Base-by-base conservation (phyloP, 306 rosid genomes). In the Clitoria ternatea region DNA sequence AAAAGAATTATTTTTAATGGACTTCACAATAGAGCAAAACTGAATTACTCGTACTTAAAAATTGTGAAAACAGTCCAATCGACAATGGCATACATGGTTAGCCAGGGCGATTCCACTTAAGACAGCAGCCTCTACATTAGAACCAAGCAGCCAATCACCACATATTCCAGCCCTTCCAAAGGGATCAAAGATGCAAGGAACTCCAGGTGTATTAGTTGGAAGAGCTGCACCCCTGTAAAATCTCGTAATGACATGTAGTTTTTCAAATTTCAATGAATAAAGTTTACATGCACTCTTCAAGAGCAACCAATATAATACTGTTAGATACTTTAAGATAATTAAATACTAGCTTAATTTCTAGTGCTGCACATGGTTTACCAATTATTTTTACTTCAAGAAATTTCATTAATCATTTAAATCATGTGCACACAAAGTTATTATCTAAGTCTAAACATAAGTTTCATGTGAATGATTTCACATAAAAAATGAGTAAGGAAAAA, bases 111-210 rank as follows among this genome's bases (percentile, higher is more conserved):
- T 90, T 63, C 98, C 98, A 33, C 98, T 92, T 19, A 90, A 61
- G 37, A 86, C 93, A 50, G 98, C 97, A 12, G 98, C 85, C 79
- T 93, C 98, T 76, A 90, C 22, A 77, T 86, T 88, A 49, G 98
- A 93, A 81, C 98, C 98, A 6, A 92, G 84, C 4, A 92, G 83
- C 98, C 97, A 93, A 76, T 93, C 98, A 62, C 98, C 96, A 20
- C 97, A 93, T 61, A 90, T 87, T 53, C 98, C 98, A 23, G 96
- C 94, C 73, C 98, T 79, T 77, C 97, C 97, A 0, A 39, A 75
- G 50, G 94, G 96, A 76, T 93, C 96, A 81, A 93, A 93, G 79
- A 93, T 93, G 74, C 90, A 93, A 35, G 98, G 97, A 69, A 88
- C 44, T 60, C 85, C 82, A 2, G 90, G 98, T 36, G 92, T 80